phyloP scores from a whole-genome alignment of 768 basidiomycete genomes.

The Bullera alba region DNA sequence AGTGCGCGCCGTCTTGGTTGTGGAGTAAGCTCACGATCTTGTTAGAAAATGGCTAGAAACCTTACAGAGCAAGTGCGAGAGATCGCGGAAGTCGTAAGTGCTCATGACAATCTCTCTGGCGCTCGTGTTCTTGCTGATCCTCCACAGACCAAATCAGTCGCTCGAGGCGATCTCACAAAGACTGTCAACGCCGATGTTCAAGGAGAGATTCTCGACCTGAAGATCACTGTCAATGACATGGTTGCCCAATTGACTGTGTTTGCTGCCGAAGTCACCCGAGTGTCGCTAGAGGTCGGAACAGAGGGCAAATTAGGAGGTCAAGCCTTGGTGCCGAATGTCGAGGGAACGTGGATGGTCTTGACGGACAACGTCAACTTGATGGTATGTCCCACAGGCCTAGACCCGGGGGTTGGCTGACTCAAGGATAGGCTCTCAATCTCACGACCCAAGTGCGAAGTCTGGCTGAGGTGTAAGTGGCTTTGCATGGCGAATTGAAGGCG shows the following conservation, averaged over 20 bases:
- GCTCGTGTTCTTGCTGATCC: neutral
- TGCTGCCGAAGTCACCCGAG: slow-evolving; percentile 52
- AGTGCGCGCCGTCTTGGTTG: slow-evolving; percentile 4
- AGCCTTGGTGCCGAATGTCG: slow-evolving; percentile 77
- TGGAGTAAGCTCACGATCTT: too few relatives aligned
- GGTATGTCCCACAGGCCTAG: slow-evolving; percentile 20
- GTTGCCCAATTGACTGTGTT: slow-evolving; percentile 47
- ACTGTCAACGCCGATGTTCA: slow-evolving; percentile 45
- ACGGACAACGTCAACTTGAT: slow-evolving; percentile 68
- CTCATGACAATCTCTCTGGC: neutral
- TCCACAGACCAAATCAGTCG: slow-evolving; percentile 45
- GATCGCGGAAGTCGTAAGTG: slow-evolving; percentile 46
- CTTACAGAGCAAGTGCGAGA: slow-evolving; percentile 47
- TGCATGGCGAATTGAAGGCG: neutral
- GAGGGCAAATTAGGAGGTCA: slow-evolving; percentile 85
- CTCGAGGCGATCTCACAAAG: slow-evolving; percentile 45
- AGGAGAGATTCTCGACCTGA: slow-evolving; percentile 46
- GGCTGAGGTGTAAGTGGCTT: slow-evolving; percentile 33
- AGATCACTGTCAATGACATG: slow-evolving; percentile 48
- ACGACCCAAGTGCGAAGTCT: slow-evolving; percentile 47
- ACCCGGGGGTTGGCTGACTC: neutral
- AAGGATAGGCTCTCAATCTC: slow-evolving; percentile 42
- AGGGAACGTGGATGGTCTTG: slow-evolving; percentile 66
- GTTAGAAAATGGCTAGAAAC: slow-evolving; percentile 46
- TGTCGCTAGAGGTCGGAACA: slow-evolving; percentile 81